Conservation (phyloP, 139 green algal genomes). For the Tetraselmis chui region DNA sequence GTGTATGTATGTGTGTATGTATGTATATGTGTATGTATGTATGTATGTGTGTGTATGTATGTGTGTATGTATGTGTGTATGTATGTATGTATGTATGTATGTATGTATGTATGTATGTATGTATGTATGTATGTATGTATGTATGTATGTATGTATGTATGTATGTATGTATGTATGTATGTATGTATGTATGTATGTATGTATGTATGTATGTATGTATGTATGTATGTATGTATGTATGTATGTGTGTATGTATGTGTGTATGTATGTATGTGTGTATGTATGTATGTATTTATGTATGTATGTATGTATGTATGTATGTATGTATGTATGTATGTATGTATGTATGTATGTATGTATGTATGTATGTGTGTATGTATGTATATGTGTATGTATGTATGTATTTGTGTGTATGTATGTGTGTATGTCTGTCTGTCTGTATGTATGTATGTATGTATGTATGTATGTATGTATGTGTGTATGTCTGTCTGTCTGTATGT, state of each 20-base stretch:
- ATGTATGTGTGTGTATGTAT: no score
- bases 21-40: no score
- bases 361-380: neutral
- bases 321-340: neutral
- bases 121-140: slow-evolving; percentile 18
- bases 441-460: no score
- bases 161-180: slow-evolving; percentile 15
- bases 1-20: no score
- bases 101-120: no score
- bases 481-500: no score
- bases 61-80: no score
- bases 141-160: slow-evolving; percentile 15
- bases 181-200: slow-evolving; percentile 5
- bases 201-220: slow-evolving; percentile 8
- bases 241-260: slow-evolving; percentile 12
- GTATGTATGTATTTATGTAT: neutral
- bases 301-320: neutral
- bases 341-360: neutral
- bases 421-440: no score
- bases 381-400: neutral
- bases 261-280: neutral
- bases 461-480: no score
- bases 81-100: no score
- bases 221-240: slow-evolving; percentile 3
- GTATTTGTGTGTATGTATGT: neutral